Percentiles rank a stretch among this genome's conserved stretches.
Evolutionary conservation across 2,329 filamentous ascomycete species (phyloP).

Genomic region (Daldinia sp.): DNA sequence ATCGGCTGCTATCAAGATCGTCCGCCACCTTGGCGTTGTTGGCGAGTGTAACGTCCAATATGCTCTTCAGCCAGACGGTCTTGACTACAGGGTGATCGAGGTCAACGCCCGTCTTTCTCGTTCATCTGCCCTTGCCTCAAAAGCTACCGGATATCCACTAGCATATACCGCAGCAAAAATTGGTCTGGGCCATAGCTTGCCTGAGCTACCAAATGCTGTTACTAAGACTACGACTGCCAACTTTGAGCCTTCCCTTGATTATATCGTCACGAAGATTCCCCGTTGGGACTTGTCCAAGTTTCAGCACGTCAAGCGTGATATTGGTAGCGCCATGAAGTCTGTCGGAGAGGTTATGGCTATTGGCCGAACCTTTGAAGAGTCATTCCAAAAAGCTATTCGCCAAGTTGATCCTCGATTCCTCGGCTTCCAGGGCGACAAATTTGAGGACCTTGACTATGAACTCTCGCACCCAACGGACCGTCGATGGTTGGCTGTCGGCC

Average conservation of each 20-base stretch:
- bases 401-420: conserved; percentile 93
- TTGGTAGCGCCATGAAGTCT: conserved; percentile 98
- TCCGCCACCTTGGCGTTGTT: conserved; percentile 95
- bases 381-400: conserved; percentile 98
- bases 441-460: conserved; percentile 90
- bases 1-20: conserved; percentile 96
- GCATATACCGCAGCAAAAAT: conserved; percentile 99
- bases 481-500: conserved; percentile 95
- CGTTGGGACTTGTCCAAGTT: conserved; percentile 99
- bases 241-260: conserved; percentile 97
- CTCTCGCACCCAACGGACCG: conserved; percentile 94
- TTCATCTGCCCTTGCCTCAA: conserved; percentile 95
- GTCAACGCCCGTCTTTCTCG: conserved; percentile 98
- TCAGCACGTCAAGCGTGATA: conserved; percentile 97
- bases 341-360: conserved; percentile 99
- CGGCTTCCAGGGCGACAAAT: conserved; percentile 95
- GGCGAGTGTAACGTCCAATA: conserved; percentile 99
- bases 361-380: conserved; percentile 97
- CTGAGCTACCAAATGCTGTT: conserved; percentile 96
- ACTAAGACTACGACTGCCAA: conserved; percentile 99
- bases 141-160: conserved; percentile 96
- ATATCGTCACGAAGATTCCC: conserved; percentile 98
- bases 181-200: conserved; percentile 92
- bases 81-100: conserved; percentile 98
- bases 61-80: conserved; percentile 92